Evolutionary conservation across 176 grass and related monocot genomes (phyloP), one percentile per base, ranked within the genome.

Genomic region (Oryza punctata): DNA sequence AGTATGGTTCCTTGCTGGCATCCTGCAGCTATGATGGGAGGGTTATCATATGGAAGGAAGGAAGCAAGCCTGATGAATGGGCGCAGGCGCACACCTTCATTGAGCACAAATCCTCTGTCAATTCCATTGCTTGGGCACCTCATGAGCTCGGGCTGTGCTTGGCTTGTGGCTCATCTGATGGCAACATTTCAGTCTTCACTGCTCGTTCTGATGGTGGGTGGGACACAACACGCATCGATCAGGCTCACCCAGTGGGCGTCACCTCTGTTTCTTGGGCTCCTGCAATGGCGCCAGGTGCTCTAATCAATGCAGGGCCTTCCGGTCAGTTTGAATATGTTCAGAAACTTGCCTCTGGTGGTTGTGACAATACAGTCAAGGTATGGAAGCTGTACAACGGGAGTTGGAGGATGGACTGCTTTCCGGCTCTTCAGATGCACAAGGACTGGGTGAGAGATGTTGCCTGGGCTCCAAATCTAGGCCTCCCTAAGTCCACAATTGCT

Each of bases 101-200:
- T 61, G 57, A 61, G n/a, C 57, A 61, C 57, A 61, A 61, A 2
- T 61, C 57, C 57, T 61, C 57, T 61, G 57, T 61, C 8, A 61
- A 61, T 61, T 61, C 57, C 57, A 61, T 61, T 61, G 57, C 57
- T 61, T 61, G 57, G 57, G 57, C 57, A 24, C 57, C 57, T 61
- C 57, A 61, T 61, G 57, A 61, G 57, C 57, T 61, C 0, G 57
- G 57, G 21, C 57, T 61, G 0, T 61, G 57, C 57, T 24, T 61
- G 57, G 57, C 57, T 61, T 61, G 57, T 61, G 57, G 57, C n/a
- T 61, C 57, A 61, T 61, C 57, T 61, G 57, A 61, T 61, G 57
- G 57, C 21, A 61, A 61, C 57, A 61, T 61, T 61, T 61, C 57
- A 61, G 57, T 61, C 21, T 61, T 61, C 7, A 61, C 21, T 23